Conservation (phyloP, 164 flowering plant genomes). For the Berberis thunbergii region DNA sequence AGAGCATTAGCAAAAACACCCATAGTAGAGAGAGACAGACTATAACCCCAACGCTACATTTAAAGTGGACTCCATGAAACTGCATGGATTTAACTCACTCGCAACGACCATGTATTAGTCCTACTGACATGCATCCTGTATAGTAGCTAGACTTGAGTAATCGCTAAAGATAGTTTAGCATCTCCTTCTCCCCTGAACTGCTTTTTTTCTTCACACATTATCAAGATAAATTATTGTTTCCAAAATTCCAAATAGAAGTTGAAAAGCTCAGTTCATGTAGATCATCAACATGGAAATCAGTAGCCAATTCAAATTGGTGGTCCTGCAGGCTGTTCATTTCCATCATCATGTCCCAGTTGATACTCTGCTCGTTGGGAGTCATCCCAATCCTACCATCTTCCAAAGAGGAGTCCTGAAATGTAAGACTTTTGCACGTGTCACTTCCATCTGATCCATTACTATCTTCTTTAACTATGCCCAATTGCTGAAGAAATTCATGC, state of each 20-base stretch:
- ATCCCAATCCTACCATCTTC: slow-evolving; percentile 19
- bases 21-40: no score
- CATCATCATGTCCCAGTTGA: slow-evolving; percentile 60
- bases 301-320: slow-evolving; percentile 17
- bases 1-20: no score
- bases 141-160: neutral
- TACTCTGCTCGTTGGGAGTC: slow-evolving; percentile 22
- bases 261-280: slow-evolving; percentile 36
- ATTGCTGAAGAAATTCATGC: slow-evolving; percentile 80
- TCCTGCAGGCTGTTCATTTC: slow-evolving; percentile 43
- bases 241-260: slow-evolving; percentile 49
- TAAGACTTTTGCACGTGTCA: slow-evolving; percentile 9
- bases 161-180: neutral
- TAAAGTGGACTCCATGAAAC: neutral
- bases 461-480: slow-evolving; percentile 65
- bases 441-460: slow-evolving; percentile 14
- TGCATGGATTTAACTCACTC: neutral
- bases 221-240: no score
- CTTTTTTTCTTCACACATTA: neutral
- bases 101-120: neutral
- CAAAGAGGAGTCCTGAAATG: slow-evolving; percentile 18
- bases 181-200: neutral
- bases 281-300: slow-evolving; percentile 30
- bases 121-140: neutral
- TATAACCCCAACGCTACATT: no score